Conservation (phyloP, 2,329 filamentous ascomycete genomes). For the Penicillium sp. region DNA sequence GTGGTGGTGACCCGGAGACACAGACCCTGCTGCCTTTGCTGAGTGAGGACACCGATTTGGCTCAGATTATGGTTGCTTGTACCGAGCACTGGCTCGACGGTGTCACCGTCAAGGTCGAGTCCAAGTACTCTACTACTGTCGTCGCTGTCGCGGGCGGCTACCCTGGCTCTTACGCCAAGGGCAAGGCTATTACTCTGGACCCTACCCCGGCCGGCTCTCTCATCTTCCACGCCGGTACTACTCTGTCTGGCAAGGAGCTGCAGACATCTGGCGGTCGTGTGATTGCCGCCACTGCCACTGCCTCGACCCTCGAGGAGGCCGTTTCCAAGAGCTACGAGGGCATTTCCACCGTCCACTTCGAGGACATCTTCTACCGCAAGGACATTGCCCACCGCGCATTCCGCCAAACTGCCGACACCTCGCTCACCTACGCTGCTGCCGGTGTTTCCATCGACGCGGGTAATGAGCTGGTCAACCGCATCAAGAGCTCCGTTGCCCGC, state of each 20-base stretch:
- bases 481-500: conserved; percentile 82
- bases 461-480: conserved; percentile 85
- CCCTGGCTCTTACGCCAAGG: conserved; percentile 79
- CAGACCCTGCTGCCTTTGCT: conserved; percentile 80
- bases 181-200: conserved; percentile 57
- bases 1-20: conserved; percentile 88
- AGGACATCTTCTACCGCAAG: conserved; percentile 85
- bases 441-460: conserved; percentile 93
- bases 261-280: conserved; percentile 82
- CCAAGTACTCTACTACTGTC: conserved; percentile 77
- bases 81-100: conserved; percentile 68
- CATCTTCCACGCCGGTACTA: conserved; percentile 92
- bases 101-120: conserved; percentile 62
- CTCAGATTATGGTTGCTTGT: conserved; percentile 83
- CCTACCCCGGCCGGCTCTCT: conserved; percentile 57
- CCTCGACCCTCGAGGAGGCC: conserved; percentile 70
- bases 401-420: conserved; percentile 31
- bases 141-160: conserved; percentile 93
- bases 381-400: conserved; percentile 77
- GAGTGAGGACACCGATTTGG: conserved; percentile 73
- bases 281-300: conserved; percentile 83
- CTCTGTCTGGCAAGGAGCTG: conserved; percentile 58
- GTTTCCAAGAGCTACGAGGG: conserved; percentile 84
- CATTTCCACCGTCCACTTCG: conserved; percentile 73
- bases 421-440: conserved; percentile 83